Percentiles rank a stretch among this genome's conserved stretches.
These are phyloP conservation scores for Dendrocalamus sinicus DNA, from an alignment of 176 grass and related monocot genomes.

Conservation along the genomic window DNA sequence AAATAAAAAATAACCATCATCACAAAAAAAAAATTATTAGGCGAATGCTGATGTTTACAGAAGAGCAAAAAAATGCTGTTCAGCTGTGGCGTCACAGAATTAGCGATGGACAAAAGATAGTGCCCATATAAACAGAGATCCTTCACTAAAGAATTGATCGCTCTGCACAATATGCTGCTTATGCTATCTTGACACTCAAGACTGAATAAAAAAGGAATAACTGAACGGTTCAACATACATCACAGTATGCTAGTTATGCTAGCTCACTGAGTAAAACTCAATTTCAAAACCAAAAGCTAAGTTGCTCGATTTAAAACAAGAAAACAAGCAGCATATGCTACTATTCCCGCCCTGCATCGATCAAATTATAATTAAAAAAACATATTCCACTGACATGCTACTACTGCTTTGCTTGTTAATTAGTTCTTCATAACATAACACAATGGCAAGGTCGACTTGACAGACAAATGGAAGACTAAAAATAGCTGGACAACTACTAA, in stretches of 20 bases:
- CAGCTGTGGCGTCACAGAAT: neutral
- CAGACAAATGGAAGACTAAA: neutral
- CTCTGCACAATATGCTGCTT: neutral
- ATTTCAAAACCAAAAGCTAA: neutral
- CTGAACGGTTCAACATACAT: neutral
- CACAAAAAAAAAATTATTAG: neutral
- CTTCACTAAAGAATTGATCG: neutral
- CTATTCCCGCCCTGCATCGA: neutral
- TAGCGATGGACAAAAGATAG: neutral
- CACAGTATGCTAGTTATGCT: neutral
- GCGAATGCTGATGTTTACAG: neutral
- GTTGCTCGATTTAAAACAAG: neutral
- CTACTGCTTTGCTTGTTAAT: too few species aligned
- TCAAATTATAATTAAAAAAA: neutral
- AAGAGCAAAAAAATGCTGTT: neutral
- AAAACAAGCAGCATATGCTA: neutral
- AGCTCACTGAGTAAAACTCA: neutral
- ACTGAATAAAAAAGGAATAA: neutral
- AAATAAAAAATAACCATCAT: constrained; percentile 20
- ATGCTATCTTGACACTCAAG: constrained; percentile 3
- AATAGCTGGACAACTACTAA: neutral
- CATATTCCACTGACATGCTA: neutral
- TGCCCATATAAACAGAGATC: neutral
- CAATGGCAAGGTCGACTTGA: neutral
- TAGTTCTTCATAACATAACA: neutral